phyloP scores from a whole-genome alignment of 164 flowering plant species.

The Nymphaea thermarum region DNA sequence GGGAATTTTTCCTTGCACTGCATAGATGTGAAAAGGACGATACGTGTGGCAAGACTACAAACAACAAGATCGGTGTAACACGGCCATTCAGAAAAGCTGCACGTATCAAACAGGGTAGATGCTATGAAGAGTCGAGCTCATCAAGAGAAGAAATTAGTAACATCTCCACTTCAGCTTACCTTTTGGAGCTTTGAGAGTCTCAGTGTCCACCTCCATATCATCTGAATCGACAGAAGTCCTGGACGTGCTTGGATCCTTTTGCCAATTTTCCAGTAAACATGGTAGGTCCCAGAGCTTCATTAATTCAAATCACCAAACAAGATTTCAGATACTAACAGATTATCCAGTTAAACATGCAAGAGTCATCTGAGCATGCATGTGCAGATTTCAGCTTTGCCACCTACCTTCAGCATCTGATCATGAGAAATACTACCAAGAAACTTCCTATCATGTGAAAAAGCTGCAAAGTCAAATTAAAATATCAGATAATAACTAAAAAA shows the following conservation, averaged over 20 bases:
- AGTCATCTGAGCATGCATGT: background rate
- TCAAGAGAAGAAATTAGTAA: background rate
- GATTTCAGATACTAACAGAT: background rate
- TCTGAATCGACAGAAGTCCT: background rate
- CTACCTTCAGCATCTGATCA: slow-evolving; percentile 76
- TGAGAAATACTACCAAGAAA: slow-evolving; percentile 87
- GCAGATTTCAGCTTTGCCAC: background rate
- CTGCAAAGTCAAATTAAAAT: slow-evolving; percentile 25
- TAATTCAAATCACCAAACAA: background rate
- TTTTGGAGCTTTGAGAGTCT: background rate
- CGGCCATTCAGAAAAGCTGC: background rate
- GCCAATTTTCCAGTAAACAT: background rate
- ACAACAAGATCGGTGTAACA: background rate
- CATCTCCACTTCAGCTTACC: background rate
- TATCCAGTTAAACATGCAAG: background rate
- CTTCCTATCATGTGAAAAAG: slow-evolving; percentile 83
- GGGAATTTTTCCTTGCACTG: background rate
- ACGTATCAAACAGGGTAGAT: background rate
- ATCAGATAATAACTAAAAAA: background rate
- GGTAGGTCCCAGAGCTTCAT: slow-evolving; percentile 1
- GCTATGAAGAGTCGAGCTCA: background rate
- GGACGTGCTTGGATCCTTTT: background rate
- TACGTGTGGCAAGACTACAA: no score
- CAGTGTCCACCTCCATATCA: background rate
- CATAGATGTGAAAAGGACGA: background rate